phyloP scores from a whole-genome alignment of 2,329 filamentous ascomycete genomes.

The Chlorencoelia australis region DNA sequence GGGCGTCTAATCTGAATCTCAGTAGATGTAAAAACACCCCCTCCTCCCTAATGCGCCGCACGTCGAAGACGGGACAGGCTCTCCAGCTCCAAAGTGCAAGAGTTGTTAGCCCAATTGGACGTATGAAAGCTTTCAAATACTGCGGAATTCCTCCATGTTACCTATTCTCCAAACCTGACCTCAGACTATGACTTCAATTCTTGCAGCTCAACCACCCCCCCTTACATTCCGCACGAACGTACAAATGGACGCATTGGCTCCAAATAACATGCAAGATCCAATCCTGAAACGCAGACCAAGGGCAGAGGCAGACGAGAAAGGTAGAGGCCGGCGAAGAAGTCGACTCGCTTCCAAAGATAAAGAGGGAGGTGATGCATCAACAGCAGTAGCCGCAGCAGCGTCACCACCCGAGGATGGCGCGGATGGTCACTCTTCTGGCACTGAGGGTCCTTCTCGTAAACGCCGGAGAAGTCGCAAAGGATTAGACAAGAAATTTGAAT shows the following conservation, averaged over 20 bases:
- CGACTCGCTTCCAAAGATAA: conserved; percentile 19
- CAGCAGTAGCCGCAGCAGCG: conserved; percentile 15
- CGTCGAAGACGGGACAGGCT: too few species aligned
- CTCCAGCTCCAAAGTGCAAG: too few species aligned
- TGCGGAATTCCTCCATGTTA: too few species aligned
- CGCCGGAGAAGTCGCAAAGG: conserved; percentile 66
- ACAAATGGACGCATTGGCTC: conserved; percentile 19
- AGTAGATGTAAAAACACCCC: too few species aligned
- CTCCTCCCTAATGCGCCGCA: too few species aligned
- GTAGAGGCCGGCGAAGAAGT: conserved; percentile 24
- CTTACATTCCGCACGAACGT: conserved; percentile 17
- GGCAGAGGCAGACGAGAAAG: conserved; percentile 21
- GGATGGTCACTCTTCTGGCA: conserved; percentile 24
- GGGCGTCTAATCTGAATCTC: too few species aligned
- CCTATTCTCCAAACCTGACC: too few species aligned
- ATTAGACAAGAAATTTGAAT: conserved; percentile 74
- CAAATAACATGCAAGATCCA: conserved; percentile 18
- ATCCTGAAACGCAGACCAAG: conserved; percentile 17
- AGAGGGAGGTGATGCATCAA: conserved; percentile 19
- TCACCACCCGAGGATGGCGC: conserved; percentile 17
- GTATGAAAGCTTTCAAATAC: too few species aligned
- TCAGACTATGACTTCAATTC: conserved; percentile 27
- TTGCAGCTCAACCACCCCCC: conserved; percentile 21
- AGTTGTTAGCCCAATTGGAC: too few species aligned
- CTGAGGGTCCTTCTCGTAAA: conserved; percentile 35